phyloP scores from a whole-genome alignment of 345 rosid genomes.

The Cardamine occulta region DNA sequence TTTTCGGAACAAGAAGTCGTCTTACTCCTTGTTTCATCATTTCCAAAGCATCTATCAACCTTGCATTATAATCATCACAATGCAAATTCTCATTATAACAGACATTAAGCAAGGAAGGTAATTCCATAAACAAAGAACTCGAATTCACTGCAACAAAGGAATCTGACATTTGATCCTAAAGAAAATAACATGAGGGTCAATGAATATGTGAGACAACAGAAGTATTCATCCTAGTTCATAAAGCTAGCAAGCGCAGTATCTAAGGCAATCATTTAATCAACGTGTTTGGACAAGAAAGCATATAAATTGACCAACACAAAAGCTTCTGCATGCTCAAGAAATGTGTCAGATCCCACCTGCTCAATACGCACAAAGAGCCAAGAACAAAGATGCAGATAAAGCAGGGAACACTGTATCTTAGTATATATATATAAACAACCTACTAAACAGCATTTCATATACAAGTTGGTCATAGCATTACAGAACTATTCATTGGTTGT shows the following conservation, averaged over 20 bases:
- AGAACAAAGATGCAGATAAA: constrained; percentile 5
- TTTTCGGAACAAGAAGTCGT: constrained; percentile 85
- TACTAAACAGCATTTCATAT: neutral
- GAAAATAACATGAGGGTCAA: constrained; percentile 12
- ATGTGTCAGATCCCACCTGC: neutral
- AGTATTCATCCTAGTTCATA: neutral
- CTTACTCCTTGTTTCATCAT: constrained; percentile 98
- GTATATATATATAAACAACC: neutral
- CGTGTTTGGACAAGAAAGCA: neutral
- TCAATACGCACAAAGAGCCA: neutral
- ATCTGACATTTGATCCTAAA: neutral
- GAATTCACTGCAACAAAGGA: constrained; percentile 15
- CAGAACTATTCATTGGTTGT: constrained; percentile 6
- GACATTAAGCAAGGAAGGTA: neutral
- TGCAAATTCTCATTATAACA: constrained; percentile 23
- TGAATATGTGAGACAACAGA: neutral
- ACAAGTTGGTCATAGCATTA: neutral
- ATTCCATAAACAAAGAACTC: constrained; percentile 18
- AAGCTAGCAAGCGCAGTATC: neutral
- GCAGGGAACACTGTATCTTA: constrained; percentile 8
- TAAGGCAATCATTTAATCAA: neutral
- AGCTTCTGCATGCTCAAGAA: neutral
- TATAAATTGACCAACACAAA: neutral
- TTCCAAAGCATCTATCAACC: constrained; percentile 93
- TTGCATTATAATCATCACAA: constrained; percentile 41